These are phyloP conservation scores for Cladophialophora carrionii DNA, from an alignment of 2,329 filamentous ascomycete genomes.

Conservation along the genomic window DNA sequence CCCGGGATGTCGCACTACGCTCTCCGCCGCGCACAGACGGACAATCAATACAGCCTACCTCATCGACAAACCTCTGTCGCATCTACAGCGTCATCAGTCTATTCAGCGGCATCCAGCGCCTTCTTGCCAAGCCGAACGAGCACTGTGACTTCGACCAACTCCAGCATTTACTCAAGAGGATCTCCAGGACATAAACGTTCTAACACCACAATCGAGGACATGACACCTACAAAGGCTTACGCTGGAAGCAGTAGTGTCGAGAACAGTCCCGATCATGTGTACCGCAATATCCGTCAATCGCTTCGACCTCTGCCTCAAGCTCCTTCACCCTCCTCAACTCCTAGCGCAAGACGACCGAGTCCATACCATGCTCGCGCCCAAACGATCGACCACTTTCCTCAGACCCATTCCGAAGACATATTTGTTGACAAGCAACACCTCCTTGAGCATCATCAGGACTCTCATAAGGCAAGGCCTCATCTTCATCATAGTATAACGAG, in stretches of 20 bases:
- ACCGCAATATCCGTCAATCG: constrained; percentile 73
- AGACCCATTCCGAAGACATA: constrained; percentile 55
- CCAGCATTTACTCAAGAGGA: constrained; percentile 57
- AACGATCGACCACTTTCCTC: constrained; percentile 64
- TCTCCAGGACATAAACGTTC: constrained; percentile 69
- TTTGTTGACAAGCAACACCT: constrained; percentile 47
- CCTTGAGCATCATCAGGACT: constrained; percentile 51
- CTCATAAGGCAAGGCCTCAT: constrained; percentile 47
- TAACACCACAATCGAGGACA: constrained; percentile 69
- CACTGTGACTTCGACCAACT: constrained; percentile 73
- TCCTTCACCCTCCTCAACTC: constrained; percentile 56
- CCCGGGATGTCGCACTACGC: constrained; percentile 36
- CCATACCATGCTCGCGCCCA: constrained; percentile 60
- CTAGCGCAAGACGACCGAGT: constrained; percentile 42
- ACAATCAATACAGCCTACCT: constrained; percentile 38
- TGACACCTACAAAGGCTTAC: constrained; percentile 56
- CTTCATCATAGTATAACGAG: constrained; percentile 39
- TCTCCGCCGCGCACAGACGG: constrained; percentile 34
- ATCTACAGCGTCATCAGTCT: constrained; percentile 59
- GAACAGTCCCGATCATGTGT: constrained; percentile 65
- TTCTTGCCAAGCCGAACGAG: constrained; percentile 63
- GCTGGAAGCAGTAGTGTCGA: constrained; percentile 48
- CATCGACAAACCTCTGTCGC: constrained; percentile 59
- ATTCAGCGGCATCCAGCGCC: constrained; percentile 54
- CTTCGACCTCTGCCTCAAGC: constrained; percentile 73